phyloP scores from a whole-genome alignment of 345 rosid species.

The Hibiscus tridactylites region DNA sequence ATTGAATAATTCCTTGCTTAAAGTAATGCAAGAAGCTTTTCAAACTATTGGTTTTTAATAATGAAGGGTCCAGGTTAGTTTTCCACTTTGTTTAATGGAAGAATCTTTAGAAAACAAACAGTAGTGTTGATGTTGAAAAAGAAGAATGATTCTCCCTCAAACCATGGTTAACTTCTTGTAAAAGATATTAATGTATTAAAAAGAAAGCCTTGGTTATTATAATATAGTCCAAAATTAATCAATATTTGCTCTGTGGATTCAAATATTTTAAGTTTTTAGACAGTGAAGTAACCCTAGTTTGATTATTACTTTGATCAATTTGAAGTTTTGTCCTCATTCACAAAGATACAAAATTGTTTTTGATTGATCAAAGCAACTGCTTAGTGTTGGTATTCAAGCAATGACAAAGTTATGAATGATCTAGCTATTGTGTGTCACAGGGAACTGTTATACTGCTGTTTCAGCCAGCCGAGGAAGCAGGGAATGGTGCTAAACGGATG shows the following conservation, averaged over 20 bases:
- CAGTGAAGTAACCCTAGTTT: neutral
- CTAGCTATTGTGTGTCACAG: constrained; percentile 22
- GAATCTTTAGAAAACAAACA: neutral
- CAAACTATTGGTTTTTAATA: neutral
- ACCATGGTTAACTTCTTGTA: neutral
- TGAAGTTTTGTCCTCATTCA: neutral
- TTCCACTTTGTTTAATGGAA: neutral
- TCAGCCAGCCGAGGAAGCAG: constrained; percentile 97
- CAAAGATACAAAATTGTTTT: neutral
- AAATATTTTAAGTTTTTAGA: neutral
- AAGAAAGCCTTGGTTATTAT: neutral
- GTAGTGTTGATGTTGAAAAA: neutral
- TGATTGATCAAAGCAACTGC: neutral
- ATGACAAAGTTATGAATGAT: neutral
- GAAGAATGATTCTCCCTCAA: neutral
- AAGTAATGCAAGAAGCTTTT: neutral
- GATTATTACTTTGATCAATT: neutral
- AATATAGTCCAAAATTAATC: neutral
- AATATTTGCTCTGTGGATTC: neutral
- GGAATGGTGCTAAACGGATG: constrained; percentile 85
- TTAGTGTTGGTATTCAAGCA: neutral
- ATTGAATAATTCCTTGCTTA: constrained; percentile 6
- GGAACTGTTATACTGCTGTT: constrained; percentile 81
- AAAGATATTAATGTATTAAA: neutral
- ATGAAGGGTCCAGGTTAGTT: neutral